Conservation (phyloP, 1,284 basidiomycete species). For the Lentinus polychrous region DNA sequence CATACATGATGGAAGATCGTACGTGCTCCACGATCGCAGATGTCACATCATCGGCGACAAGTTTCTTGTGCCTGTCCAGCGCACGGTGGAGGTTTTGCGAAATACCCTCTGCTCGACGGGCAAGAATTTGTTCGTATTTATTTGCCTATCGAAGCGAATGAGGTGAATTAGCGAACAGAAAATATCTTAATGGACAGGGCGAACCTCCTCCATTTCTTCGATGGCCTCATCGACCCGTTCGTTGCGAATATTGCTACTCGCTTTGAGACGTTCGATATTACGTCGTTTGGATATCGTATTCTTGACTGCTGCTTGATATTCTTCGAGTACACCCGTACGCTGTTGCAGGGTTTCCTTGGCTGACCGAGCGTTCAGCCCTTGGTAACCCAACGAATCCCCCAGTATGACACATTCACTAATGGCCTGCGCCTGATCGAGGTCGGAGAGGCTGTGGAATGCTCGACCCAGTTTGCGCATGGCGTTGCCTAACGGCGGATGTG, state of each 20-base stretch:
- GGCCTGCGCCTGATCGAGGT: slow-evolving; percentile 80
- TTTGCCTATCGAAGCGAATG: slow-evolving; percentile 79
- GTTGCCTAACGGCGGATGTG: slow-evolving; percentile 72
- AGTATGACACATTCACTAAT: slow-evolving; percentile 90
- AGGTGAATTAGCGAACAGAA: slow-evolving; percentile 12
- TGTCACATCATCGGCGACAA: slow-evolving; percentile 85
- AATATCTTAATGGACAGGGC: slow-evolving; percentile 11
- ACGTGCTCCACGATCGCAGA: slow-evolving; percentile 86
- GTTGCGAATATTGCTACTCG: slow-evolving; percentile 79
- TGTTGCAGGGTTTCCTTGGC: slow-evolving; percentile 89
- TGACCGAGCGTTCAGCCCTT: slow-evolving; percentile 89
- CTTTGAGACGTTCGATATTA: slow-evolving; percentile 85
- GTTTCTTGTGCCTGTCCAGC: slow-evolving; percentile 73
- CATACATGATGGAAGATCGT: slow-evolving; percentile 84
- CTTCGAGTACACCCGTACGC: slow-evolving; percentile 83
- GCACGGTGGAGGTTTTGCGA: slow-evolving; percentile 86
- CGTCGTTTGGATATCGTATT: slow-evolving; percentile 86
- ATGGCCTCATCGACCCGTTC: slow-evolving; percentile 89
- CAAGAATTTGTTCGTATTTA: slow-evolving; percentile 79
- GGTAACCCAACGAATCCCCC: slow-evolving; percentile 88
- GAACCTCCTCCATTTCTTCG: slow-evolving; percentile 88
- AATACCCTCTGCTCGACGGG: slow-evolving; percentile 79
- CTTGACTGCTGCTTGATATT: slow-evolving; percentile 88
- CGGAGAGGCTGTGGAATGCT: slow-evolving; percentile 77
- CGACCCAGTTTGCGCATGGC: slow-evolving; percentile 81